Conservation (phyloP, 176 grass and related monocot species). For the Cenchrus fungigraminus region DNA sequence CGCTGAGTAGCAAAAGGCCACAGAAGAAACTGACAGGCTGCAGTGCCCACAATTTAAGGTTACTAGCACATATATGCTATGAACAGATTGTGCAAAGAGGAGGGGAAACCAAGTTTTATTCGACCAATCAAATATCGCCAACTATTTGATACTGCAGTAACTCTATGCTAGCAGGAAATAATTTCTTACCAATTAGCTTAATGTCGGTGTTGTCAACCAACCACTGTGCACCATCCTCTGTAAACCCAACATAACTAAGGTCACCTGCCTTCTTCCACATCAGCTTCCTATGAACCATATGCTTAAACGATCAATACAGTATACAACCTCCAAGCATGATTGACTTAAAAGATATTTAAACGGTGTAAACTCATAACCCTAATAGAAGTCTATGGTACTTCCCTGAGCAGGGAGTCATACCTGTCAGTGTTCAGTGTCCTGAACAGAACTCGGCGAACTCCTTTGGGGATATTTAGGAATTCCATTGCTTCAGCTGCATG, state of each 20-base stretch:
- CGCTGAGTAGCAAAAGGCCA: neutral
- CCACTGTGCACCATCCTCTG: constrained; percentile 81
- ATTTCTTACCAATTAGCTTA: constrained; percentile 78
- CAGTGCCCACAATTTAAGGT: neutral
- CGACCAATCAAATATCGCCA: neutral
- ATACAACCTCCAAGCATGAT: neutral
- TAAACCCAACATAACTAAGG: constrained; percentile 75
- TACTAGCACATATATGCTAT: neutral
- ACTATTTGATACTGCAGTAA: neutral
- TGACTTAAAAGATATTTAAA: neutral
- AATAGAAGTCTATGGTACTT: neutral
- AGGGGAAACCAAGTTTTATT: neutral
- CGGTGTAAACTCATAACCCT: neutral
- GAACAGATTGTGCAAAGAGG: neutral
- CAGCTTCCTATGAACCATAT: constrained; percentile 59
- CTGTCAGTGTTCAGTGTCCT: constrained; percentile 87
- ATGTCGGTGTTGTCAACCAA: constrained; percentile 94
- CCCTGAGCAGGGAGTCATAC: constrained; percentile 25
- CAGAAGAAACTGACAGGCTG: neutral
- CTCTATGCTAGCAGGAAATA: neutral
- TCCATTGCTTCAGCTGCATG: constrained; percentile 75
- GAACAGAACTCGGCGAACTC: constrained; percentile 80
- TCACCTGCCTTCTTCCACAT: constrained; percentile 84
- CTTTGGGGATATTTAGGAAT: constrained; percentile 70
- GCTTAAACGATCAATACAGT: constrained; percentile 11